Evolutionary conservation across 148 eudicot genomes (phyloP).

Genomic region (Arctostaphylos glauca): DNA sequence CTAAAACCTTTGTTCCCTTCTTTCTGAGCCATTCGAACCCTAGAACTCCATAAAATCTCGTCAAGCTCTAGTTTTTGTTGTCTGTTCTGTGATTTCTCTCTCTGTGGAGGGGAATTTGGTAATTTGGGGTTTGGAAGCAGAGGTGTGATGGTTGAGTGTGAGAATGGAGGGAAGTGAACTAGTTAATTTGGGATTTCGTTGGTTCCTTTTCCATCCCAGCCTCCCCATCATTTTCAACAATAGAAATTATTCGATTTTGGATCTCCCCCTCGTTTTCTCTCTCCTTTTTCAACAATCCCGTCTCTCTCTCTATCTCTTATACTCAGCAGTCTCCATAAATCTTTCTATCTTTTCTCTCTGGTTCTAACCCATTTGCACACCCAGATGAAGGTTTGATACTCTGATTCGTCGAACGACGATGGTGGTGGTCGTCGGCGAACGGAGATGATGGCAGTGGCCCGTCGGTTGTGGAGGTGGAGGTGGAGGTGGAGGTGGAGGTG

Average conservation of each 20-base stretch:
- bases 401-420: too few species aligned
- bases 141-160: conserved; percentile 38
- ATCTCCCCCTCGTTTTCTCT: conserved; percentile 3
- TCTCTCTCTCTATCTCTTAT: background rate
- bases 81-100: background rate
- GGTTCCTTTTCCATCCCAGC: conserved; percentile 3
- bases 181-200: conserved; percentile 20
- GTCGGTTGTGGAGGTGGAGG: too few species aligned
- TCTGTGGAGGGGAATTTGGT: background rate
- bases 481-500: too few species aligned
- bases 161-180: conserved; percentile 58
- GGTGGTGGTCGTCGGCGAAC: too few species aligned
- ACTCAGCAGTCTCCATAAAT: background rate
- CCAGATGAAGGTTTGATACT: conserved; percentile 25
- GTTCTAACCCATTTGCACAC: conserved; percentile 7
- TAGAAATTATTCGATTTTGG: background rate
- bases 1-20: background rate
- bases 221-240: conserved; percentile 11
- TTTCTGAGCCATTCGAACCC: background rate
- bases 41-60: background rate
- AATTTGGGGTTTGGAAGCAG: conserved; percentile 5
- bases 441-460: too few species aligned
- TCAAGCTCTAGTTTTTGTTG: background rate
- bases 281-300: background rate
- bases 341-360: background rate